Conservation (phyloP, 2,329 filamentous ascomycete genomes). For the Claviceps arundinis region DNA sequence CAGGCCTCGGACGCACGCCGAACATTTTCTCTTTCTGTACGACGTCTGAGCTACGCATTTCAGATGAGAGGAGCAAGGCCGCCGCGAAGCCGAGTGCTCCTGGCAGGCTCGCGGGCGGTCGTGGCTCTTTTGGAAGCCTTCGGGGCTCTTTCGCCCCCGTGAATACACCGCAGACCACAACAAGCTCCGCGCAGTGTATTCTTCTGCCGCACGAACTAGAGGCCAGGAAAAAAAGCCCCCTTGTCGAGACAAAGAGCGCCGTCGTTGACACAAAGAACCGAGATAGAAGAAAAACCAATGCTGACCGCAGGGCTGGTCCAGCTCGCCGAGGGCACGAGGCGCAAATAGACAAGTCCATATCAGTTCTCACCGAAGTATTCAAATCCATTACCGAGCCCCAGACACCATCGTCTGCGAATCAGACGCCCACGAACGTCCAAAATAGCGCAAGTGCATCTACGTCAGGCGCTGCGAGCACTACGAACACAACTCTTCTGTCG, state of each 20-base stretch:
- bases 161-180: neutral
- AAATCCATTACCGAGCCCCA: constrained; percentile 15
- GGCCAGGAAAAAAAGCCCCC: constrained; percentile 11
- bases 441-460: neutral
- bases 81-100: constrained; percentile 13
- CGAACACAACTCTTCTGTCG: neutral
- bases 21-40: neutral
- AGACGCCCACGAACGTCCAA: constrained; percentile 12
- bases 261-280: neutral
- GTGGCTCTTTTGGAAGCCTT: constrained; percentile 9
- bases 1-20: constrained; percentile 1
- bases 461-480: neutral
- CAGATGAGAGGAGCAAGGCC: constrained; percentile 8
- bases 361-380: constrained; percentile 21
- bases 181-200: constrained; percentile 6
- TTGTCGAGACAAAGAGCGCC: neutral
- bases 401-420: constrained; percentile 13
- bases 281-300: neutral
- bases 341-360: constrained; percentile 13
- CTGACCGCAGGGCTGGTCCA: neutral
- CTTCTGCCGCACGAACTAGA: constrained; percentile 26
- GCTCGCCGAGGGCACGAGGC: constrained; percentile 2
- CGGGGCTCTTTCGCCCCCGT: constrained; percentile 10
- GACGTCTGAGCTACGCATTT: constrained; percentile 7
- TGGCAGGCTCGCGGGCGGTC: constrained; percentile 11